Evolutionary conservation across 2,329 filamentous ascomycete genomes (phyloP).

Genomic region (Pseudopithomyces chartarum): DNA sequence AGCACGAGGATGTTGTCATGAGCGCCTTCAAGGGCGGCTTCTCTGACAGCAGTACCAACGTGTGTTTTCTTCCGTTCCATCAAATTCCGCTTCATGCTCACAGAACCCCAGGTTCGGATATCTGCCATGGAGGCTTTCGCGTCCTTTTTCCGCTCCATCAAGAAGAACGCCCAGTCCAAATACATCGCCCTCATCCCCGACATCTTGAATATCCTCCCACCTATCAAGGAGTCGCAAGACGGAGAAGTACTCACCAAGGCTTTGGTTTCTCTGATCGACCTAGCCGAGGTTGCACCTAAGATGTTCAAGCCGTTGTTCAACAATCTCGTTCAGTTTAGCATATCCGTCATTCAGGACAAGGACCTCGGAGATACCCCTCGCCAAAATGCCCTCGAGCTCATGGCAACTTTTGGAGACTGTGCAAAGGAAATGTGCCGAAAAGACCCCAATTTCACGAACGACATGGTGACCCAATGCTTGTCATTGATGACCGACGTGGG

Average conservation of each 20-base stretch:
- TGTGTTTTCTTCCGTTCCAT: slow-evolving; percentile 45
- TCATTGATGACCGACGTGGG: slow-evolving; percentile 98
- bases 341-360: slow-evolving; percentile 94
- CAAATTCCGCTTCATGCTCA: slow-evolving; percentile 11
- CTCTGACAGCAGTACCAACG: slow-evolving; percentile 81
- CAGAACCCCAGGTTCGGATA: slow-evolving; percentile 72
- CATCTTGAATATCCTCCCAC: slow-evolving; percentile 90
- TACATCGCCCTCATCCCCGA: slow-evolving; percentile 88
- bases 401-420: slow-evolving; percentile 97
- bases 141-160: slow-evolving; percentile 89
- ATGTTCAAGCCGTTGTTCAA: slow-evolving; percentile 98
- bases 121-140: slow-evolving; percentile 97
- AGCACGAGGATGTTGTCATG: slow-evolving; percentile 89
- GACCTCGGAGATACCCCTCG: slow-evolving; percentile 87
- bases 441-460: slow-evolving; percentile 85
- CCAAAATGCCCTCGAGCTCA: slow-evolving; percentile 93
- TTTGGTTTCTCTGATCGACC: slow-evolving; percentile 86
- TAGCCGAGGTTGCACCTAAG: slow-evolving; percentile 91
- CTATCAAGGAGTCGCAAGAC: slow-evolving; percentile 88
- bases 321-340: slow-evolving; percentile 88
- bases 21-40: slow-evolving; percentile 90
- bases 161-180: slow-evolving; percentile 85
- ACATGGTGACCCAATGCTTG: slow-evolving; percentile 98
- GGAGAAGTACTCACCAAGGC: slow-evolving; percentile 91
- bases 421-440: slow-evolving; percentile 94